Base-by-base conservation (phyloP, 2,329 filamentous ascomycete species). In the Aspergillus sp. region DNA sequence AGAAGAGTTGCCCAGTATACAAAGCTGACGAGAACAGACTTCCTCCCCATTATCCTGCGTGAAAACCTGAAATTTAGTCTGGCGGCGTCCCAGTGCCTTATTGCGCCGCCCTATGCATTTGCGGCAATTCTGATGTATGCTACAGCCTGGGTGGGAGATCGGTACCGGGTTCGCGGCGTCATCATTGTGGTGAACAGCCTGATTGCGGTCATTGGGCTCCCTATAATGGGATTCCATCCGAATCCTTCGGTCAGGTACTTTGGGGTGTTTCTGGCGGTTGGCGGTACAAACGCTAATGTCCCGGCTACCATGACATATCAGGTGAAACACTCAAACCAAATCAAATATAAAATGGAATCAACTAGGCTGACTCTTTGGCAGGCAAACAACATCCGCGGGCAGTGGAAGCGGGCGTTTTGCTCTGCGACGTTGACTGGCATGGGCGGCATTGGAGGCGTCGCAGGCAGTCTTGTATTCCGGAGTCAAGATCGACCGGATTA, bases 251-350 rank as follows among this genome's bases (percentile, higher is more conserved):
- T 66, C 8, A 66, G 67, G 2, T 66, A 70, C 43, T 62, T 72
- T 15, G 71, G 71, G 6, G 58, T 70, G 3, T 73, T 74, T 51
- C 57, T 74, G 12, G 67, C 64, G 7, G 64, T 62, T 2, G 67
- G 65, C 24, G 70, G 71, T 6, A 64, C 61, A 8, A 67, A 73
- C 15, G 65, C 64, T 1, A 72, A 73, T 48, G 58, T 73, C 1
- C 71, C 70, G 3, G 65, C 68, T 2, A 61, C 65, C 8, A 68
- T 73, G 55, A 68, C 71, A 6, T 73, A 71, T 47, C 27, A 31
- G 27, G 27, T 31, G 3, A 31, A 31, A 2, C 3, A 21, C 19
- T 3, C 19, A 21, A 21, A 3, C 0, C 27, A 31, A 9, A 31
- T 11, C 9, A 3, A 31, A 11, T 4, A 31, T 11, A 8, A 3